Evolutionary conservation across 306 rosid species (phyloP), one percentile per base, ranked within the genome.

Genomic region (Quercus engelmannii): DNA sequence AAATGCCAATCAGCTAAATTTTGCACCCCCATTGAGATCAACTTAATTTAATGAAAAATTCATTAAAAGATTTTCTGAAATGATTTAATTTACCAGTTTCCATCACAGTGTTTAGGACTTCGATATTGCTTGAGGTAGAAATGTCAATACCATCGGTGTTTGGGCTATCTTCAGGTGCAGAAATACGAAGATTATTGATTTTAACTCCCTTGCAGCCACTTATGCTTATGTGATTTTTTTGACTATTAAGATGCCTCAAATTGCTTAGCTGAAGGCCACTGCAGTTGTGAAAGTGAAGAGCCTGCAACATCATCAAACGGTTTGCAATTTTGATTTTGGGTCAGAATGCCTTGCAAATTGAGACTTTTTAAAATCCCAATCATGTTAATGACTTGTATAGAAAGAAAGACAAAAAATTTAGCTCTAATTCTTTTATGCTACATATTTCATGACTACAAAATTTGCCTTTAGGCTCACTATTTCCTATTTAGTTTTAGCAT

Each of bases 141-240:
- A 90, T 73, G 55, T 85, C 88, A 25, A 88, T 78, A 1, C 94
- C 92, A 69, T 90, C 92, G 0, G 94, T 90, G 78, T 90, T 90
- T 23, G 94, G 92, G 11, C 90, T 90, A 0, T 86, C 71, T 0
- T 38, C 20, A 1, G 92, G 94, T 10, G 94, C 92, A 63, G 0
- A 19, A 12, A 88, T 76, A 0, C 28, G 12, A 31, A 90, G 80
- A 28, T 75, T 1, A 7, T 74, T 71, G 55, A 90, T 23, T 1
- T 6, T 0, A 2, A 71, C 26, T 0, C 33, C 76, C 30, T 75
- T 67, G 70, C 88, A 84, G 2, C 2, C 2, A 30, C 5, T 4
- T 55, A 90, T 15, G 81, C 84, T 28, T 31, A 88, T 77, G 43
- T 90, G 92, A 46, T 78, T 78, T 79, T 8, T 82, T 0, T 89